A percentile compares a stretch with the other conserved stretches of the same genome.
Evolutionary conservation across 176 grass and related monocot species (phyloP).

Genomic region (Dactylis glomerata): DNA sequence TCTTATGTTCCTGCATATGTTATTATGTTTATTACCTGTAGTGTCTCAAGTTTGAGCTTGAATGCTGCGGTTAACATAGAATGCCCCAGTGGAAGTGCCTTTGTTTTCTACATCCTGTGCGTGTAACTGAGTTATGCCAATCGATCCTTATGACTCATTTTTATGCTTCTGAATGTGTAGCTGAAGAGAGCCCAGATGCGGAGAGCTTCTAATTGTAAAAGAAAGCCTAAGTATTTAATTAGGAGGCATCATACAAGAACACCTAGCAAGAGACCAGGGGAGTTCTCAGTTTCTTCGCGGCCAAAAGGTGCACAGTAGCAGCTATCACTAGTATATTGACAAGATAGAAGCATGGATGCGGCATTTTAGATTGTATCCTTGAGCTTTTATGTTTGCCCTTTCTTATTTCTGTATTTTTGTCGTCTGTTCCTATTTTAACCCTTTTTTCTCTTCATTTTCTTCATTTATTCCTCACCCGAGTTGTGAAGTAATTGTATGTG

Average conservation of each 20-base stretch:
- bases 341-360: constrained; percentile 75
- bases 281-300: constrained; percentile 32
- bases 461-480: not conserved
- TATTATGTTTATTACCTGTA: not conserved
- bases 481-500: constrained; percentile 29
- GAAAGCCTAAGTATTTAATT: constrained; percentile 26
- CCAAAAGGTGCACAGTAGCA: constrained; percentile 35
- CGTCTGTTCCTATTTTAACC: constrained; percentile 15
- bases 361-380: constrained; percentile 91
- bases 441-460: constrained; percentile 13
- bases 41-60: not conserved
- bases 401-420: constrained; percentile 6
- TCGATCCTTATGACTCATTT: not conserved
- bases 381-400: constrained; percentile 40
- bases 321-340: constrained; percentile 55
- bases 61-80: not conserved
- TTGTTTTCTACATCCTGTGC: not conserved
- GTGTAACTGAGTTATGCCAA: not conserved
- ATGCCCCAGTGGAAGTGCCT: not conserved
- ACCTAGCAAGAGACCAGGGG: constrained; percentile 31
- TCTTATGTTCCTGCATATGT: not conserved
- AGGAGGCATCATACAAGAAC: constrained; percentile 36
- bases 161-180: constrained; percentile 27
- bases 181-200: constrained; percentile 37
- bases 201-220: constrained; percentile 37